Base-by-base conservation (phyloP, 306 rosid genomes). In the Castanea mollissima region DNA sequence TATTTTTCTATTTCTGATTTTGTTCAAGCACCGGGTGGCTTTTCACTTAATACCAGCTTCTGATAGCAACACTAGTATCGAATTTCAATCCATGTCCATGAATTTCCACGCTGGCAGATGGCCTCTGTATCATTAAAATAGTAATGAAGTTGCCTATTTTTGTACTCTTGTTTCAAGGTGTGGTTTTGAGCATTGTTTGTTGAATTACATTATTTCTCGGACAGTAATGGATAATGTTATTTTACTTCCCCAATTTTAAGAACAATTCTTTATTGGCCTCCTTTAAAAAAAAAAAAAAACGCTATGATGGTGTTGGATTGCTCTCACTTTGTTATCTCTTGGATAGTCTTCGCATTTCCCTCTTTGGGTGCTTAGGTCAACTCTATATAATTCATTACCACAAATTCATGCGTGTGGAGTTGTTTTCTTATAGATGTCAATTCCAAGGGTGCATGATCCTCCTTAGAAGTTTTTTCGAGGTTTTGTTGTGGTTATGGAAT, bases 31-130 rank as follows among this genome's bases (percentile, higher is more conserved):
- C 46, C 46, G 35, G 49, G 58, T 69, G 35, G 55, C 64, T 69
- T 52, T 67, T 74, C 70, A 70, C 83, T 46, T 58, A 34, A 31
- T 79, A 78, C 25, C 73, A 73, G 69, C 78, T 69, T 85, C 70
- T 67, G 78, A 57, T 68, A 73, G 72, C 44, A 59, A 78, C 57
- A 63, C 71, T 74, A 81, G 73, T 60, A 80, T 54, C 74, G 44
- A 46, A 64, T 64, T 25, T 46, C 38, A 35, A 74, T 16, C 75
- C 59, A 71, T 41, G 73, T 11, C 38, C 27, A 35, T 79, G 71
- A 73, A 32, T 77, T 51, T 49, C 82, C 32, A n/a, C 55, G 13
- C 60, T 76, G 56, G 79, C 65, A 51, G 46, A 19, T 55, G 54
- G 21, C 69, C 77, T 55, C 52, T 78, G 76, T 77, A 77, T 69